phyloP scores from a whole-genome alignment of 495 filamentous ascomycete species.

The Penicillium dipodomyicola region DNA sequence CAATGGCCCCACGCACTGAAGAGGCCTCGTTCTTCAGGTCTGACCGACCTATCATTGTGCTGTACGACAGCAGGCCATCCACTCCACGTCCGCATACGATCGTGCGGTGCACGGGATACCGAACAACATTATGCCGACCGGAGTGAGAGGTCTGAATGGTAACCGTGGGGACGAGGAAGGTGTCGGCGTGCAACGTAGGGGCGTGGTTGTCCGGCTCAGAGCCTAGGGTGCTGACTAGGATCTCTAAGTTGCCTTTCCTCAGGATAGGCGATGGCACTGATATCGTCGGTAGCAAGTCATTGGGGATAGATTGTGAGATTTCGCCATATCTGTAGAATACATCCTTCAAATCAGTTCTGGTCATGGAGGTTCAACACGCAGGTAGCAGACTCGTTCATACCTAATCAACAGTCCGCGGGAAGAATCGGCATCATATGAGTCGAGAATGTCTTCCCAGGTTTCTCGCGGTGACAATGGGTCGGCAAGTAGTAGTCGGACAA shows the following conservation, averaged over 20 bases:
- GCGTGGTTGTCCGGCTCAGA: conserved; percentile 37
- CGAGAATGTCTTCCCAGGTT: conserved; percentile 69
- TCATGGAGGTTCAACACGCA: background rate
- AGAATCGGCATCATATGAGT: conserved; percentile 43
- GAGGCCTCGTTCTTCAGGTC: conserved; percentile 35
- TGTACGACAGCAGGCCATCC: conserved; percentile 51
- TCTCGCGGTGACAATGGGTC: conserved; percentile 67
- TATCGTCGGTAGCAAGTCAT: conserved; percentile 53
- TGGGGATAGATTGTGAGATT: conserved; percentile 39
- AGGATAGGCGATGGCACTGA: conserved; percentile 67
- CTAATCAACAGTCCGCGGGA: conserved; percentile 56
- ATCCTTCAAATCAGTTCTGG: background rate
- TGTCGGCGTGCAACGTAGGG: conserved; percentile 51
- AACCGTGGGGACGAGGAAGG: conserved; percentile 69
- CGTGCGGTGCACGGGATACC: conserved; percentile 82
- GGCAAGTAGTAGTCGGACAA: conserved; percentile 70
- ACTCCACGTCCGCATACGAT: conserved; percentile 71
- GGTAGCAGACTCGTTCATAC: conserved; percentile 30
- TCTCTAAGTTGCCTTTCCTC: conserved; percentile 67
- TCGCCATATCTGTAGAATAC: conserved; percentile 51
- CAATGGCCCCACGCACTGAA: conserved; percentile 55
- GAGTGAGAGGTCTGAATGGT: conserved; percentile 61
- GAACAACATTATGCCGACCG: conserved; percentile 60
- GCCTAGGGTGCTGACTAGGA: conserved; percentile 65
- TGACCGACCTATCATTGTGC: conserved; percentile 40